A percentile compares a stretch with the other conserved stretches of the same genome.
phyloP scores from a whole-genome alignment of 257 asterid species.

The Asclepias syriaca region DNA sequence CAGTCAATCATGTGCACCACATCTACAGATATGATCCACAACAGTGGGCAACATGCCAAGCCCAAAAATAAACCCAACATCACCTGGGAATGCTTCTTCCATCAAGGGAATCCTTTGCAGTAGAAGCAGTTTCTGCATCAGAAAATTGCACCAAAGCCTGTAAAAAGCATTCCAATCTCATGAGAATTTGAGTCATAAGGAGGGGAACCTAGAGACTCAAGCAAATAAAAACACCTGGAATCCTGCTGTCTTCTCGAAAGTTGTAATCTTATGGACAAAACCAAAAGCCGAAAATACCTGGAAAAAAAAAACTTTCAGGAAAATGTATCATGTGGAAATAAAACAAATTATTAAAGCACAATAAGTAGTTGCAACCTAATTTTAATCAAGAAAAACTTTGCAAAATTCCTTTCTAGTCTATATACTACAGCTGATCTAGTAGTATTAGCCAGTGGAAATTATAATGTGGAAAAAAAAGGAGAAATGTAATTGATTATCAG shows the following conservation, averaged over 20 bases:
- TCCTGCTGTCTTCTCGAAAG: conserved; percentile 97
- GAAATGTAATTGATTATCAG: background rate
- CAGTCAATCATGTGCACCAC: conserved; percentile 49
- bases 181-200: background rate
- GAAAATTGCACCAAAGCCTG: conserved; percentile 95
- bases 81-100: conserved; percentile 98
- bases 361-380: background rate
- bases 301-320: conserved; percentile 22
- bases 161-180: conserved; percentile 9
- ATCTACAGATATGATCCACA: conserved; percentile 38
- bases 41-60: conserved; percentile 50
- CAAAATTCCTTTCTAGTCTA: background rate
- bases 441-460: background rate
- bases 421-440: background rate
- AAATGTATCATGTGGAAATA: background rate
- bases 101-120: conserved; percentile 91
- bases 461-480: background rate
- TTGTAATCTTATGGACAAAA: conserved; percentile 84
- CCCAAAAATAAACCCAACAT: conserved; percentile 58
- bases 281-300: conserved; percentile 95
- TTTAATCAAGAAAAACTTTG: background rate
- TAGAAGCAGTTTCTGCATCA: conserved; percentile 73
- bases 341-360: background rate
- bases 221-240: conserved; percentile 56
- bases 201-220: background rate